A percentile compares a stretch with the other conserved stretches of the same genome.
Evolutionary conservation across 164 flowering plant genomes (phyloP).

Genomic region (Euptelea pleiosperma): DNA sequence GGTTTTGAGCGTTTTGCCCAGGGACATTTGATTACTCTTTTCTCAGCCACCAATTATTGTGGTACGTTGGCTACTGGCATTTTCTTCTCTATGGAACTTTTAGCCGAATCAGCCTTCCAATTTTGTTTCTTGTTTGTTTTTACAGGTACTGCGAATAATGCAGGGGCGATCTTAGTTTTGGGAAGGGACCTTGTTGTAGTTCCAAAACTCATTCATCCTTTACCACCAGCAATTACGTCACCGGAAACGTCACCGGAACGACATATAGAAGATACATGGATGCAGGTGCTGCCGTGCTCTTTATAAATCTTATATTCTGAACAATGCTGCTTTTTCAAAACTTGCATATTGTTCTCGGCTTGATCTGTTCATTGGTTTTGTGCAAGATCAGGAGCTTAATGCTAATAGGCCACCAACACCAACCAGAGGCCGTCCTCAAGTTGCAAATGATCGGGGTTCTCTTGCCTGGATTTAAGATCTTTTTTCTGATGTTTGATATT

Average conservation of each 20-base stretch:
- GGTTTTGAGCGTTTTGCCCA: conserved; percentile 99
- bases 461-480: conserved; percentile 85
- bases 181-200: conserved; percentile 99
- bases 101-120: conserved; percentile 1
- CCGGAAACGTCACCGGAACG: conserved; percentile 93
- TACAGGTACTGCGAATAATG: conserved; percentile 97
- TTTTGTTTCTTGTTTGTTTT: conserved; percentile 1
- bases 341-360: background rate
- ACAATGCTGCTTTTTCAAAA: background rate
- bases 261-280: conserved; percentile 97
- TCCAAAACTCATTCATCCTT: conserved; percentile 97
- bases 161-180: conserved; percentile 96
- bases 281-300: conserved; percentile 70
- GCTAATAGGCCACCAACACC: conserved; percentile 99
- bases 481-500: conserved; percentile 20
- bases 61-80: conserved; percentile 41
- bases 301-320: background rate
- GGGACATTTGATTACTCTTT: conserved; percentile 95
- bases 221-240: conserved; percentile 91
- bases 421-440: conserved; percentile 98
- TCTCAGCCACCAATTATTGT: conserved; percentile 98
- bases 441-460: conserved; percentile 81
- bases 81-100: background rate
- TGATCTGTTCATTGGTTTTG: conserved; percentile 1
- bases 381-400: conserved; percentile 77